Percentiles rank a stretch among this genome's conserved stretches.
Conservation (phyloP, 306 rosid species). For the Adenanthera pavonina region DNA sequence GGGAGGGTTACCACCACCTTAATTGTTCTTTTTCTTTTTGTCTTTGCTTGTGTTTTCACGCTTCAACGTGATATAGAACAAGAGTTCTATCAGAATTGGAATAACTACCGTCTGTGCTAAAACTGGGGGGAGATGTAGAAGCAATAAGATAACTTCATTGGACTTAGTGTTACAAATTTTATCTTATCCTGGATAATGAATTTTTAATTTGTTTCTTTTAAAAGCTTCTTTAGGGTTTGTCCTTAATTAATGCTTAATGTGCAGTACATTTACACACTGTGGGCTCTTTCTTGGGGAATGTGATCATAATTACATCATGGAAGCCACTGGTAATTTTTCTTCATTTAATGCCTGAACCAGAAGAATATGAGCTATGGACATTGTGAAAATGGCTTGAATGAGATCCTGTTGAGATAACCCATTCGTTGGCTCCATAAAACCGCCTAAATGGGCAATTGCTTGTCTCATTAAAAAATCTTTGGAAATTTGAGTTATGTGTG, state of each 20-base stretch:
- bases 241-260: neutral
- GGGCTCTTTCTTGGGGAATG: neutral
- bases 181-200: neutral
- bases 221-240: constrained; percentile 14
- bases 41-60: too few relatives aligned
- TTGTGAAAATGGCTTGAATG: neutral
- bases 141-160: neutral
- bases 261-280: neutral
- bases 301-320: neutral
- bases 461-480: neutral
- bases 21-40: too few relatives aligned
- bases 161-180: neutral
- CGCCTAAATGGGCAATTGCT: neutral
- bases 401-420: neutral
- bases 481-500: constrained; percentile 13
- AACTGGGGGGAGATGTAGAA: neutral
- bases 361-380: neutral
- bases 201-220: neutral
- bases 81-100: too few relatives aligned
- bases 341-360: neutral
- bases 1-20: too few relatives aligned
- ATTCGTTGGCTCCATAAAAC: neutral
- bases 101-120: neutral
- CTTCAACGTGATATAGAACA: too few relatives aligned
- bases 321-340: neutral